Percentiles rank a stretch among this genome's conserved stretches.
Conservation (phyloP, 1,284 basidiomycete species). For the Pterula multifida region DNA sequence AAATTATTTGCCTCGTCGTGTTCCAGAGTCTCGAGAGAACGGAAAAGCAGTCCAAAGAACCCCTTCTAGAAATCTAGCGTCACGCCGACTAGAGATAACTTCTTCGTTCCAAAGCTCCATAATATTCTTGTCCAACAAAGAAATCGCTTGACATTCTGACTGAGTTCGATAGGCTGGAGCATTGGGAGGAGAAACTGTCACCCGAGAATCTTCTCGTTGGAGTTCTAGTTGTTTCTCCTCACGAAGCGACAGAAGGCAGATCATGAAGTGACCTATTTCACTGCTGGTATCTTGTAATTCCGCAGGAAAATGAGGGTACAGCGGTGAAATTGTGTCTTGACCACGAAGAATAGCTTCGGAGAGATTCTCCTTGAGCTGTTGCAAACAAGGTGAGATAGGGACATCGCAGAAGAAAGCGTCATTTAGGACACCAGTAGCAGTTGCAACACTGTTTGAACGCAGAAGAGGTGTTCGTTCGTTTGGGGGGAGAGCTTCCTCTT, state of each 20-base stretch:
- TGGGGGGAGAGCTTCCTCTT: background rate
- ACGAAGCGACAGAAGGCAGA: background rate
- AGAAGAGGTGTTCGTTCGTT: constrained; percentile 1
- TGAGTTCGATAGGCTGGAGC: background rate
- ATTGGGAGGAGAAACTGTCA: too few species aligned
- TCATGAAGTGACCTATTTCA: background rate
- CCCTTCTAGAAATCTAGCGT: background rate
- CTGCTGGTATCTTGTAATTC: background rate
- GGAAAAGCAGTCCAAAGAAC: background rate
- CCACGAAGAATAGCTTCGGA: background rate
- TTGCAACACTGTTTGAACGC: background rate
- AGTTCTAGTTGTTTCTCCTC: background rate
- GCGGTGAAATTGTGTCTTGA: background rate
- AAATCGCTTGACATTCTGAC: background rate
- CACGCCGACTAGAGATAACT: background rate
- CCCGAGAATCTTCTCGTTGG: background rate
- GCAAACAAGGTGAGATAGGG: background rate
- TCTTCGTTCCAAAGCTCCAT: background rate
- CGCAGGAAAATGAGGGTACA: background rate
- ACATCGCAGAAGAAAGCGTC: background rate
- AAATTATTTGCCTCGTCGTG: background rate
- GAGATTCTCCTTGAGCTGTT: background rate
- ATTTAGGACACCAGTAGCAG: background rate
- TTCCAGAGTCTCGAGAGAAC: background rate
- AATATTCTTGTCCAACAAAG: background rate